Conservation (phyloP, 129 eudicot genomes). For the Dittrichia graveolens region DNA sequence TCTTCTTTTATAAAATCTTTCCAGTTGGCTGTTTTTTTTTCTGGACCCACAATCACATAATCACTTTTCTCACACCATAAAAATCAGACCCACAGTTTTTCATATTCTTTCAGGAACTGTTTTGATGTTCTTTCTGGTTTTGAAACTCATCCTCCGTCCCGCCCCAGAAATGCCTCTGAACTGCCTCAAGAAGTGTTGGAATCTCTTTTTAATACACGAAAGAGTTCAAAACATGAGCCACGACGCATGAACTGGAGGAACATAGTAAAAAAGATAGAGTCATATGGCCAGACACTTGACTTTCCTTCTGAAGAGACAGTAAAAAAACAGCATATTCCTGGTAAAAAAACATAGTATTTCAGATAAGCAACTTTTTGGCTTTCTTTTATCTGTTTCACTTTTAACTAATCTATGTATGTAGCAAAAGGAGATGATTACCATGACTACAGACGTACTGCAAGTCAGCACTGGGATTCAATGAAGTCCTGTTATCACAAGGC, state of each 20-base stretch:
- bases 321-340: conserved; percentile 37
- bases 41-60: not conserved
- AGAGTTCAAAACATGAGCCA: conserved; percentile 76
- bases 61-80: not conserved
- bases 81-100: not conserved
- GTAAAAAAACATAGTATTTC: conserved; percentile 38
- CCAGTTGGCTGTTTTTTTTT: not conserved
- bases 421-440: conserved; percentile 79
- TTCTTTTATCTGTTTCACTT: not conserved
- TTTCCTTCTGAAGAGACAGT: conserved; percentile 33
- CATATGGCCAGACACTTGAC: conserved; percentile 57
- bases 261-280: conserved; percentile 74
- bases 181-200: conserved; percentile 74
- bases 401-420: conserved; percentile 29
- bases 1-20: not conserved
- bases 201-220: conserved; percentile 72
- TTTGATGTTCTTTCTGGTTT: conserved; percentile 49
- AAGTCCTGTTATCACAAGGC: conserved; percentile 88
- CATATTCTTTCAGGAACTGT: conserved; percentile 51
- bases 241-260: conserved; percentile 87
- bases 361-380: not conserved
- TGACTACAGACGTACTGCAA: conserved; percentile 60
- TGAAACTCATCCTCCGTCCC: conserved; percentile 31
- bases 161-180: conserved; percentile 44
- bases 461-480: conserved; percentile 84